Conservation (phyloP, 805 yeast genomes). For the Candida corydali region DNA sequence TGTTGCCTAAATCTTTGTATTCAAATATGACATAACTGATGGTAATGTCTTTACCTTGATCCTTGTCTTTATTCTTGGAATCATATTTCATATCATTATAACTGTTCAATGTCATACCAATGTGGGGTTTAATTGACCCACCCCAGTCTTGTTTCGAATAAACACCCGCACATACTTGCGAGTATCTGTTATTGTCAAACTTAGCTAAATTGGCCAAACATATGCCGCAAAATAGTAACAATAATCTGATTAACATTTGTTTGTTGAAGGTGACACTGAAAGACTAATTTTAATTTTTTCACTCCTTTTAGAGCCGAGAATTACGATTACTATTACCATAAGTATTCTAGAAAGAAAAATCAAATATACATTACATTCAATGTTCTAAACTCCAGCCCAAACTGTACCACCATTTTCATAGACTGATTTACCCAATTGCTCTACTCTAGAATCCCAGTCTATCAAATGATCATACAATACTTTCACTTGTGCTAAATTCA, state of each 20-base stretch:
- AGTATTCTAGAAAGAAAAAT: no score
- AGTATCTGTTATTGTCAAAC: constrained; percentile 41
- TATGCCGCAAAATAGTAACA: constrained; percentile 1
- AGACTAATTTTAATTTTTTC: no score
- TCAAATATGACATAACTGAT: constrained; percentile 78
- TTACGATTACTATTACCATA: constrained; percentile 1
- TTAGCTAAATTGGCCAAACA: constrained; percentile 40
- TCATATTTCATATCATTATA: constrained; percentile 26
- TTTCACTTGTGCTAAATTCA: constrained; percentile 75
- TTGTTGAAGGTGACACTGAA: constrained; percentile 3
- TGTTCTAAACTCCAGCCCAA: constrained; percentile 35
- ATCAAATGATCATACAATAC: constrained; percentile 69
- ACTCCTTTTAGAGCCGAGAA: constrained; percentile 2
- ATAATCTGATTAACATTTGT: no score
- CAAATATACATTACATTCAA: no score
- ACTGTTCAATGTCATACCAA: constrained; percentile 25
- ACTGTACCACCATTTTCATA: constrained; percentile 36
- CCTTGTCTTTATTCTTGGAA: constrained; percentile 17
- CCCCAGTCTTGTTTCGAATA: constrained; percentile 85
- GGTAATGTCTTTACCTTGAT: constrained; percentile 34
- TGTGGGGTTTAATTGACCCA: constrained; percentile 54
- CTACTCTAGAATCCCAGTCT: constrained; percentile 77
- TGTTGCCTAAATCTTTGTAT: constrained; percentile 64
- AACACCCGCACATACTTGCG: constrained; percentile 86
- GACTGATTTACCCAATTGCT: constrained; percentile 45